Evolutionary conservation across 2,329 filamentous ascomycete species (phyloP).

Genomic region (Cercospora berteroae): DNA sequence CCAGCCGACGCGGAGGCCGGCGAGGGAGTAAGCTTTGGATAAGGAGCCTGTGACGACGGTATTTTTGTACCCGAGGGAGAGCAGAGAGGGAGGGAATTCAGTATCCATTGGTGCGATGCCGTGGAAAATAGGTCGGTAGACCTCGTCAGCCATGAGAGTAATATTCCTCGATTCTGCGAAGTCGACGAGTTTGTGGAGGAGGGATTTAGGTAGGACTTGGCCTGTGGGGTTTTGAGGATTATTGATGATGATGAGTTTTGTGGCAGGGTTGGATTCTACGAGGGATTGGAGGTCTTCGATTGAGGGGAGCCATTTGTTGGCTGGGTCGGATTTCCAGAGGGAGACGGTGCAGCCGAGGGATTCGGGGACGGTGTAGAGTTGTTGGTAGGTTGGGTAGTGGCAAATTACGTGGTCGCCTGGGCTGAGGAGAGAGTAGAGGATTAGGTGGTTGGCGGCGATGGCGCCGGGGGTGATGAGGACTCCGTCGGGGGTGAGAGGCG

Average conservation of each 20-base stretch:
- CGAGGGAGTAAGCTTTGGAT: constrained; percentile 81
- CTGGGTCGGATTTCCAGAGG: constrained; percentile 67
- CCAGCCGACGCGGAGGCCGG: constrained; percentile 82
- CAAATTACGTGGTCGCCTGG: constrained; percentile 81
- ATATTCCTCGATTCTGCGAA: constrained; percentile 64
- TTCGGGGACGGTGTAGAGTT: constrained; percentile 72
- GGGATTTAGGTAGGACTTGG: constrained; percentile 61
- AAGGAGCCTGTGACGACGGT: constrained; percentile 74
- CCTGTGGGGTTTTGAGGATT: constrained; percentile 85
- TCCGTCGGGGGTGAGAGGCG: constrained; percentile 56
- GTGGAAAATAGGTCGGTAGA: constrained; percentile 82
- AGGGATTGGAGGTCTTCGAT: constrained; percentile 63
- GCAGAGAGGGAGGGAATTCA: constrained; percentile 63
- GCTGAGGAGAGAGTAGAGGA: constrained; percentile 68
- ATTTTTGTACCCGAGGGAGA: constrained; percentile 69
- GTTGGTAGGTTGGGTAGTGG: constrained; percentile 83
- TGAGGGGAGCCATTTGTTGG: constrained; percentile 66
- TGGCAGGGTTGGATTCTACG: constrained; percentile 60
- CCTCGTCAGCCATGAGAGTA: constrained; percentile 72
- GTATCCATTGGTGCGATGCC: constrained; percentile 55
- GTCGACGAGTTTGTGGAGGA: constrained; percentile 61
- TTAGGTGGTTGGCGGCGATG: constrained; percentile 80
- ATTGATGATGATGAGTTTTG: constrained; percentile 68
- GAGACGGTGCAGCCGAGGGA: constrained; percentile 74
- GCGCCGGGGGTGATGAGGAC: constrained; percentile 77